Evolutionary conservation across 2,329 filamentous ascomycete genomes (phyloP).

Genomic region (Simplicillium aogashimaense): DNA sequence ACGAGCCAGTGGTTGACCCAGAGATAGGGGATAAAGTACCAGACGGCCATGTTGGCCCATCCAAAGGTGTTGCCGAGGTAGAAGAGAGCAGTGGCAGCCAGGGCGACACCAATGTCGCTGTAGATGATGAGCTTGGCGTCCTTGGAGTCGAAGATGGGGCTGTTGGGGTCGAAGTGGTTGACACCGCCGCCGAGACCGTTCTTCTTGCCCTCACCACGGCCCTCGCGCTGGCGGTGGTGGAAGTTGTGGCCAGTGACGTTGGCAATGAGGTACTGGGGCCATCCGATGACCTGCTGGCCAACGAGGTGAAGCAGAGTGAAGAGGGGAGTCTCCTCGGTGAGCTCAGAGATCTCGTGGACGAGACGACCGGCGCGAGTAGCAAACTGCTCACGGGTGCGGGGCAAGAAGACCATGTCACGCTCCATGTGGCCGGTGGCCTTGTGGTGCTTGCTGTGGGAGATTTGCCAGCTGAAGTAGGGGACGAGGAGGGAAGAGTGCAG

Average conservation of each 20-base stretch:
- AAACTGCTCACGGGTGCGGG: slow-evolving; percentile 76
- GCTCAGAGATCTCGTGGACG: slow-evolving; percentile 73
- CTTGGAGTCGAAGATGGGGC: slow-evolving; percentile 84
- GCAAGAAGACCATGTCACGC: slow-evolving; percentile 98
- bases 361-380: slow-evolving; percentile 65
- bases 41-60: slow-evolving; percentile 78
- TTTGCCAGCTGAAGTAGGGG: slow-evolving; percentile 99
- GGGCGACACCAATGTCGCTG: slow-evolving; percentile 71
- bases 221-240: slow-evolving; percentile 85
- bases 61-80: slow-evolving; percentile 69
- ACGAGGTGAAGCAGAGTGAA: slow-evolving; percentile 66
- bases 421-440: slow-evolving; percentile 96
- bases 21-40: slow-evolving; percentile 91
- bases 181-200: slow-evolving; percentile 76
- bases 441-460: slow-evolving; percentile 98
- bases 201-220: slow-evolving; percentile 82
- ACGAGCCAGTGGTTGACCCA: slow-evolving; percentile 99
- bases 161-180: slow-evolving; percentile 88
- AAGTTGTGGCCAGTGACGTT: slow-evolving; percentile 96
- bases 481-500: slow-evolving; percentile 83
- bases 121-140: slow-evolving; percentile 80
- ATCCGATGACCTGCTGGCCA: slow-evolving; percentile 81
- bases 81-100: slow-evolving; percentile 53
- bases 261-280: slow-evolving; percentile 81
- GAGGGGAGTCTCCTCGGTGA: slow-evolving; percentile 91